Conservation (phyloP, 75 land plant genomes). For the Picea sitchensis region DNA sequence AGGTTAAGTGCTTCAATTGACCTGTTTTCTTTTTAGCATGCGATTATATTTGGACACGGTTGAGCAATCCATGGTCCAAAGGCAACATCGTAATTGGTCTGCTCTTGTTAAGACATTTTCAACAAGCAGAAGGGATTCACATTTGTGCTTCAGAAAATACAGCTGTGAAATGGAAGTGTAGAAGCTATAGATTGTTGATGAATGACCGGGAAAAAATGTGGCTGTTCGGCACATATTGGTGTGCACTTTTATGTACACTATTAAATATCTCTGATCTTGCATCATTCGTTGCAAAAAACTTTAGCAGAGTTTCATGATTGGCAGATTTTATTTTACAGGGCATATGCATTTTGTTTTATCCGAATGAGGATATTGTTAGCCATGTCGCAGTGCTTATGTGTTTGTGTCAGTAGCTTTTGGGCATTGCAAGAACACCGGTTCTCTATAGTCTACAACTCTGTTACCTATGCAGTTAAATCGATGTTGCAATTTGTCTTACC, state of each 20-base stretch:
- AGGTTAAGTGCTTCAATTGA: no score
- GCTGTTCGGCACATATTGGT: background rate
- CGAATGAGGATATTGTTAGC: conserved; percentile 2
- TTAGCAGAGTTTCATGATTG: conserved; percentile 10
- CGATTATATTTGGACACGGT: no score
- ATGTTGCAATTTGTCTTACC: background rate
- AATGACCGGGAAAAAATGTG: background rate
- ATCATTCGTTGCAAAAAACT: conserved; percentile 2
- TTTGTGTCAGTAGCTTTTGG: background rate
- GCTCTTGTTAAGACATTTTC: no score
- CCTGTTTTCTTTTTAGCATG: no score
- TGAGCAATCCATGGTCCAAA: no score
- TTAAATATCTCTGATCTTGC: conserved; percentile 2
- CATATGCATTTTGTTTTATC: background rate
- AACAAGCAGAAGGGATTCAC: no score
- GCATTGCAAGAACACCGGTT: conserved; percentile 5
- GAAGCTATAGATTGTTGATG: background rate
- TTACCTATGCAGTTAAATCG: background rate
- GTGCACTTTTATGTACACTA: background rate
- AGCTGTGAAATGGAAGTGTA: no score
- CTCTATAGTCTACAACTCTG: conserved; percentile 2
- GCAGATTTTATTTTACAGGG: background rate
- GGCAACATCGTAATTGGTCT: no score
- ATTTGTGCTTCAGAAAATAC: no score
- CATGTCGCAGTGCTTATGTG: background rate